phyloP scores from a whole-genome alignment of 2,329 filamentous ascomycete species.

The Pseudogymnoascus sp. region DNA sequence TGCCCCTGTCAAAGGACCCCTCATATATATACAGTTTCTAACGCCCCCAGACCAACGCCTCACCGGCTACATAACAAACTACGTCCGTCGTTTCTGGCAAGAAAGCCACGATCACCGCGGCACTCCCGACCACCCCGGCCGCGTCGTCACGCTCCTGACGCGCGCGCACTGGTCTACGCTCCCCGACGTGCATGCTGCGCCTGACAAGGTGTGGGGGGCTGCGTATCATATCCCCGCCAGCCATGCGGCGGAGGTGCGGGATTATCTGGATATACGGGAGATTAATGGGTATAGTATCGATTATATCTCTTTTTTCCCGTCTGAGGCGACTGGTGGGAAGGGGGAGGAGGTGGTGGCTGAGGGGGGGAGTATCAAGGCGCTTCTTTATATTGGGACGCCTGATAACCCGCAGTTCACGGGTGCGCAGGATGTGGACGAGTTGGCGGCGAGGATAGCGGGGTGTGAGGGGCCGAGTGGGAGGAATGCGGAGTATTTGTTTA shows the following conservation, averaged over 20 bases:
- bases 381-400: constrained; percentile 93
- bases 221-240: constrained; percentile 75
- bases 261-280: constrained; percentile 91
- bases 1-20: no score
- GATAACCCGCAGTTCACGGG: constrained; percentile 88
- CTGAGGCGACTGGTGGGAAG: constrained; percentile 27
- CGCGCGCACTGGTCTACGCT: constrained; percentile 74
- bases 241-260: constrained; percentile 70
- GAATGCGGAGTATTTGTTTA: constrained; percentile 82
- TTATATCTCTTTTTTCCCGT: constrained; percentile 72
- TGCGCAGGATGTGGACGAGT: constrained; percentile 64
- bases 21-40: no score
- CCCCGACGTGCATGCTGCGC: constrained; percentile 54
- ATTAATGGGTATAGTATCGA: constrained; percentile 97
- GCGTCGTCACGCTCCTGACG: constrained; percentile 89
- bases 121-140: constrained; percentile 76
- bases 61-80: constrained; percentile 85
- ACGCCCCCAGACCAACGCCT: constrained; percentile 61
- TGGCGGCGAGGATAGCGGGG: constrained; percentile 72
- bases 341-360: not conserved
- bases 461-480: constrained; percentile 77
- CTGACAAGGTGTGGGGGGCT: constrained; percentile 75
- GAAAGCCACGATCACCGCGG: constrained; percentile 95
- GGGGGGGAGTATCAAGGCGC: constrained; percentile 37
- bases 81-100: constrained; percentile 97